Base-by-base conservation (phyloP, 306 rosid species). In the Adenanthera pavonina region DNA sequence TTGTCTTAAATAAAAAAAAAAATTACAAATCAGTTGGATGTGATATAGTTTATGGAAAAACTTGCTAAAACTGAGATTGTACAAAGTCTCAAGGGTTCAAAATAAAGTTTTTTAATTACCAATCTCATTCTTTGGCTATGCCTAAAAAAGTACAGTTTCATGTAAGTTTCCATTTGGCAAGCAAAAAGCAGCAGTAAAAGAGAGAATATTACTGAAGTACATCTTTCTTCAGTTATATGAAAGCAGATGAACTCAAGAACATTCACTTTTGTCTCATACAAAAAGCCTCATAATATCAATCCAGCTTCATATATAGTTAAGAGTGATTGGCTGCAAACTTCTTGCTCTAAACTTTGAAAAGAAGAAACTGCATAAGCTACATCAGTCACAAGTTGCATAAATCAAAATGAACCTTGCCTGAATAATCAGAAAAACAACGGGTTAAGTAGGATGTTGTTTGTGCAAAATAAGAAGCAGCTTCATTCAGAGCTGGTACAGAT, bases 381-480 rank as follows among this genome's bases (percentile, higher is more conserved):
- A 78, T n/a, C 75, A 7, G 8, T 16, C 44, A 74, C 66, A 46
- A 78, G 64, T 64, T 52, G 78, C 43, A 72, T 11, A 83, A 72
- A 83, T 16, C 69, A 48, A 48, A 75, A 81, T 66, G 56, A 81
- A 70, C 76, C 80, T 84, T 86, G 89, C 99, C 98, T 76, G 98
- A 90, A 86, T 52, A 73, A 88, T 95, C 97, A 36, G 96, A 84
- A 84, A 95, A 95, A 89, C 97, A 95, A 30, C 94, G 83, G 44
- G 97, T 80, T 14, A 95, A 56, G 84, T 79, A 93, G 47, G 98
- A 89, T n/a, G 99, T 89, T 81, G 96, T 93, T 84, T 90, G 96
- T 69, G 97, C 89, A 68, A 96, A 75, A 84, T 93, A 96, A 74
- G 98, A 87, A 62, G 98, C 98, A 73, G 98, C 99, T 0, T 90